A percentile compares a stretch with the other conserved stretches of the same genome.
Evolutionary conservation across 371 early-diverging fungal species (phyloP).

Genomic region (Mucor plumbeus): DNA sequence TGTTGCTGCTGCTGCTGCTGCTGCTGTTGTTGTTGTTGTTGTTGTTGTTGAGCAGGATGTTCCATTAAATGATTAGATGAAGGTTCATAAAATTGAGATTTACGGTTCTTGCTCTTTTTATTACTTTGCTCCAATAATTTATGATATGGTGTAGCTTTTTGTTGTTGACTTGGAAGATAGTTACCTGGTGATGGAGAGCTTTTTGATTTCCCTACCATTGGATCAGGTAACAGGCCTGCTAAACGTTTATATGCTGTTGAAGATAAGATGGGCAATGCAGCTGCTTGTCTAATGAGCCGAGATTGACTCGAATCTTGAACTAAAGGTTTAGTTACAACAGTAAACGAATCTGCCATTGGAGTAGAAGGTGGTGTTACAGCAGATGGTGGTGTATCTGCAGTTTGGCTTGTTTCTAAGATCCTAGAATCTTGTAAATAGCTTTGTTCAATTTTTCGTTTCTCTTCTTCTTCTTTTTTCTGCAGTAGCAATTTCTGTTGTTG

Average conservation of each 20-base stretch:
- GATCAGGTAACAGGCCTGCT: constrained; percentile 34
- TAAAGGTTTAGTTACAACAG: constrained; percentile 9
- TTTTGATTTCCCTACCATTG: constrained; percentile 32
- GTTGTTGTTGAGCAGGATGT: background rate
- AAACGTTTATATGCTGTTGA: constrained; percentile 37
- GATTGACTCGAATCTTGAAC: constrained; percentile 10
- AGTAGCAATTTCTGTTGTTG: constrained; percentile 9
- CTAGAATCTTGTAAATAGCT: constrained; percentile 14
- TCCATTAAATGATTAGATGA: constrained; percentile 10
- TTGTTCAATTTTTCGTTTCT: constrained; percentile 6
- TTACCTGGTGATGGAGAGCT: constrained; percentile 37
- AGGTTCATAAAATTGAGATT: constrained; percentile 17
- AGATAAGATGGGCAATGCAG: constrained; percentile 32
- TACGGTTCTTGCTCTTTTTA: constrained; percentile 9
- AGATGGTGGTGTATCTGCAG: background rate
- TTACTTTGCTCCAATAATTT: constrained; percentile 16
- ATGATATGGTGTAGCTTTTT: constrained; percentile 14
- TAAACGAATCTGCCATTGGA: background rate
- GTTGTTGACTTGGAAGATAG: constrained; percentile 13
- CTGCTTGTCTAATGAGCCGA: constrained; percentile 24
- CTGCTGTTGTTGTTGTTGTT: background rate
- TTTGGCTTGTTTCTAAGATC: constrained; percentile 1
- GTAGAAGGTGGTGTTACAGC: background rate
- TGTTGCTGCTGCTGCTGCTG: too few relatives aligned
- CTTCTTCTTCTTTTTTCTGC: background rate